Evolutionary conservation across 345 rosid species (phyloP).

Genomic region (Populus ilicifolia): DNA sequence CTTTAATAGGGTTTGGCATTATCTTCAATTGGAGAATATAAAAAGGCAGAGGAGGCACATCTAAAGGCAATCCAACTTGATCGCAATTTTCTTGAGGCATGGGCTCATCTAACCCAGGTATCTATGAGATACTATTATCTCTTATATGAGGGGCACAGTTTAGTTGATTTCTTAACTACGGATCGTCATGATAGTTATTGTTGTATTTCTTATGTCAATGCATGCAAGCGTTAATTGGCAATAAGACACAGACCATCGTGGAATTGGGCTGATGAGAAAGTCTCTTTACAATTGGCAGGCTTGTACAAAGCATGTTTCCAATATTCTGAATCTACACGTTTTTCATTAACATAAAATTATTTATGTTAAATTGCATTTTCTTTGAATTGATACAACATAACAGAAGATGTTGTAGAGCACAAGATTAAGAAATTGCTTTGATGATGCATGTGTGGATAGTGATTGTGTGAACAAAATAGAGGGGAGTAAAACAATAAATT

Average conservation of each 20-base stretch:
- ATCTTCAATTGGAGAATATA: conserved; percentile 73
- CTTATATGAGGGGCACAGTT: background rate
- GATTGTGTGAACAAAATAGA: background rate
- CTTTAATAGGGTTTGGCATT: conserved; percentile 66
- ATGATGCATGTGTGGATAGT: background rate
- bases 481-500: background rate
- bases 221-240: background rate
- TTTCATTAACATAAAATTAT: too few species aligned
- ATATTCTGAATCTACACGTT: too few species aligned
- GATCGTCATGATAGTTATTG: background rate
- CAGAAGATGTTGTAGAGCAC: too few species aligned
- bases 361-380: too few species aligned
- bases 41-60: conserved; percentile 82
- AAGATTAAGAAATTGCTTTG: too few species aligned
- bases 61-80: conserved; percentile 80
- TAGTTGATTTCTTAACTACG: background rate
- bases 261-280: background rate
- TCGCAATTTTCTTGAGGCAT: conserved; percentile 70
- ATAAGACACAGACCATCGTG: background rate
- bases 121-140: conserved; percentile 10
- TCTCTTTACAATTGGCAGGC: too few species aligned
- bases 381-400: too few species aligned
- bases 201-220: background rate
- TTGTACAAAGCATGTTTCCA: too few species aligned
- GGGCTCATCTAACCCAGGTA: conserved; percentile 94